Base-by-base conservation (phyloP, 2,329 filamentous ascomycete genomes). In the Claviceps fusiformis region DNA sequence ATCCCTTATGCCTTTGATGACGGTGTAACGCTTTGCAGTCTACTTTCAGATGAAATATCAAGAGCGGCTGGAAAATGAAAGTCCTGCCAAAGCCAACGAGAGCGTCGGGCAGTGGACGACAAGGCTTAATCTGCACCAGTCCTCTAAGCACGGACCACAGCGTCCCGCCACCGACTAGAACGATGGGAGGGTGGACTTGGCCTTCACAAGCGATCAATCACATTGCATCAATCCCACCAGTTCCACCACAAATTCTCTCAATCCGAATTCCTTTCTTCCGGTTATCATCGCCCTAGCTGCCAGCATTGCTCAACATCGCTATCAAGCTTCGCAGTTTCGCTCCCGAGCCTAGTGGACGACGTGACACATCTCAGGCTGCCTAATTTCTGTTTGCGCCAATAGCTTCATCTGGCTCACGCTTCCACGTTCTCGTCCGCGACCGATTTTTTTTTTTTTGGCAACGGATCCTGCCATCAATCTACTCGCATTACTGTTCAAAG, bases 171-270 rank as follows among this genome's bases (percentile, higher is more conserved):
- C 44, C 44, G 24, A 29, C 24, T 27, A 46, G 24, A 29, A 29
- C 44, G 24, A 46, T 46, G 24, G 19, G 44, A 29, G 29, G 43
- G 17, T 24, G 37, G 39, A 27, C 19, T 10, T 19, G 8, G 31
- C 49, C 35, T 35, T 50, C 45, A 52, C 45, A 50, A 49, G 54
- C 46, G 50, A 52, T 43, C 17, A 33, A 31, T 41, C 39, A 41
- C 39, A 43, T 50, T 47, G 44, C 54, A 33, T 41, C 54, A 4
- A 24, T 45, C 43, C 43, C 39, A 49, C 31, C 47, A 37, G 49
- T 50, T 54, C 57, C 57, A 59, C 58, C 50, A 56, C 59, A 55
- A 59, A 58, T 41, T 54, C 33, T 56, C 47, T 41, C 51, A 46
- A 33, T 48, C 48, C 50, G 46, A 55, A 52, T 45, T 44, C 24